Percentiles rank a stretch among this genome's conserved stretches.
These are phyloP conservation scores for Betula pendula DNA, from an alignment of 306 rosid species.

Conservation along the genomic window DNA sequence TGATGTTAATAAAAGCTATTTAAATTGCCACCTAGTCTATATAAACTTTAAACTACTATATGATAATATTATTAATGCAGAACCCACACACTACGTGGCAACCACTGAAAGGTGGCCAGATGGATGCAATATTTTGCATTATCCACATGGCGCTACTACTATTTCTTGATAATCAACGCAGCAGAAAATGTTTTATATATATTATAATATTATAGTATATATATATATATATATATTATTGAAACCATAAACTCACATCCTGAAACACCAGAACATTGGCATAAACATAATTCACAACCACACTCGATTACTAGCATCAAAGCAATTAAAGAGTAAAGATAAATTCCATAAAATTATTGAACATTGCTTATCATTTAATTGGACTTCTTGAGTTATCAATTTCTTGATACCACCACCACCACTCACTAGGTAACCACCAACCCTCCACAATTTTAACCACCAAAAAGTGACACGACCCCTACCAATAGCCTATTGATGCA, in stretches of 20 bases:
- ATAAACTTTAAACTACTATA: not conserved
- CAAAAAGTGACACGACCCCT: not conserved
- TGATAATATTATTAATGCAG: not conserved
- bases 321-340: not conserved
- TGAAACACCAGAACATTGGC: too few species aligned
- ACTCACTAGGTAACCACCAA: not conserved
- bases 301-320: not conserved
- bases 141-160: too few species aligned
- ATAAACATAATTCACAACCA: too few species aligned
- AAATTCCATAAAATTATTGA: not conserved
- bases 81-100: not conserved
- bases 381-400: not conserved
- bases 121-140: too few species aligned
- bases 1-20: not conserved
- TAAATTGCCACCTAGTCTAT: not conserved
- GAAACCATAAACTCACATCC: too few species aligned
- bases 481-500: not conserved
- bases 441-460: not conserved
- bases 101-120: not conserved
- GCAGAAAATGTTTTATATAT: too few species aligned
- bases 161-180: too few species aligned
- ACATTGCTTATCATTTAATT: not conserved
- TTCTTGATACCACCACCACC: not conserved
- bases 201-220: too few species aligned
- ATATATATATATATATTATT: too few species aligned